Evolutionary conservation across 148 eudicot species (phyloP).

Genomic region (Persicaria maculosa): DNA sequence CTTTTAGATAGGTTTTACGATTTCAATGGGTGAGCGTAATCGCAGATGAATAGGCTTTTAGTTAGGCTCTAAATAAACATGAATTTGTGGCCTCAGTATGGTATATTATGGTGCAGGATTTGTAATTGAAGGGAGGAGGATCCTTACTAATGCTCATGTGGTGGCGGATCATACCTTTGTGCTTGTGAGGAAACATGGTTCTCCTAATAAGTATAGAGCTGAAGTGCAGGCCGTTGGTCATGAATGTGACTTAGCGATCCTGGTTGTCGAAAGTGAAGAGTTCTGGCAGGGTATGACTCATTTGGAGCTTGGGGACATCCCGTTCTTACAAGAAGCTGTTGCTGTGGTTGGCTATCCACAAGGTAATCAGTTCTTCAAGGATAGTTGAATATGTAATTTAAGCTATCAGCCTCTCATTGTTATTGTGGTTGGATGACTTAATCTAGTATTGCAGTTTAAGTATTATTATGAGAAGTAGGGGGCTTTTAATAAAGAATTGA

Average conservation of each 20-base stretch:
- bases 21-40: neutral
- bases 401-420: neutral
- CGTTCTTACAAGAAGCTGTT: constrained; percentile 89
- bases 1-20: neutral
- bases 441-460: too few species aligned
- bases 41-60: neutral
- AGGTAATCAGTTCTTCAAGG: constrained; percentile 34
- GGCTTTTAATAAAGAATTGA: too few species aligned
- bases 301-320: constrained; percentile 83
- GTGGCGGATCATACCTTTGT: constrained; percentile 95
- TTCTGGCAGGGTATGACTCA: constrained; percentile 89
- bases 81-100: neutral
- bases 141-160: constrained; percentile 93
- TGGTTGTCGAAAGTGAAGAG: constrained; percentile 72
- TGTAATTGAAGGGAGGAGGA: constrained; percentile 77
- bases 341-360: constrained; percentile 98
- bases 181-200: constrained; percentile 95
- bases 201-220: constrained; percentile 87
- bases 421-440: neutral
- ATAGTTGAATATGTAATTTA: neutral
- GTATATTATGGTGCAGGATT: constrained; percentile 44
- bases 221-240: constrained; percentile 89
- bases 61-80: neutral
- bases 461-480: too few species aligned
- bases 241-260: constrained; percentile 93